Evolutionary conservation across 108 stramenopile genomes (phyloP).

Genomic region (Skeletonema potamos): DNA sequence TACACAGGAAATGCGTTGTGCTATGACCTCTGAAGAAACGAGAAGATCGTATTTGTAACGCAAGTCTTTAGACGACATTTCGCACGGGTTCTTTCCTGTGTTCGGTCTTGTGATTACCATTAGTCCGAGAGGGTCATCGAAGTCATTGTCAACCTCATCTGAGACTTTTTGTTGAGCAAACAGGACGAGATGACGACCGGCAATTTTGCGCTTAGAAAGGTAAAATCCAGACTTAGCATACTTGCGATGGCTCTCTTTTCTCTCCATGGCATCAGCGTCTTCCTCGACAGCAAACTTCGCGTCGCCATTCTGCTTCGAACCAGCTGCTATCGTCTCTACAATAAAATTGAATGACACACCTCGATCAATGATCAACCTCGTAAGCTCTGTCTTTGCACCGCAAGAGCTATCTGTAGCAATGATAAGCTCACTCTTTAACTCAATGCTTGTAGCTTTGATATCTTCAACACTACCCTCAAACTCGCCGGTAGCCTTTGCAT

Average conservation of each 20-base stretch:
- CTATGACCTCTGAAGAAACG: constrained; percentile 17
- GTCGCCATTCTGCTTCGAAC: neutral
- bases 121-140: constrained; percentile 44
- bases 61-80: constrained; percentile 50
- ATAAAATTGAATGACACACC: constrained; percentile 45
- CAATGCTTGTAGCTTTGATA: constrained; percentile 51
- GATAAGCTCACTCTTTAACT: constrained; percentile 24
- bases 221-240: constrained; percentile 51
- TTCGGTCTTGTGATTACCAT: constrained; percentile 64
- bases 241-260: constrained; percentile 8
- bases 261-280: constrained; percentile 9
- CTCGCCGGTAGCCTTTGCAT: constrained; percentile 62
- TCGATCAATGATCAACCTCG: constrained; percentile 50
- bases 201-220: constrained; percentile 41
- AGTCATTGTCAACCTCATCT: constrained; percentile 19
- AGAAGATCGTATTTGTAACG: constrained; percentile 37
- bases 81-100: constrained; percentile 54
- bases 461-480: constrained; percentile 73
- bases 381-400: constrained; percentile 55
- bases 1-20: constrained; percentile 6
- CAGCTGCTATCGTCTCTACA: constrained; percentile 1
- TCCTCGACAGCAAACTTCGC: neutral
- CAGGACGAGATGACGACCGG: constrained; percentile 45
- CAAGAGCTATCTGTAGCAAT: constrained; percentile 53
- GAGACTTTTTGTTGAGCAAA: constrained; percentile 53